A percentile compares a stretch with the other conserved stretches of the same genome.
These are phyloP conservation scores for Lathyrus aphaca DNA, from an alignment of 306 rosid genomes.

Conservation along the genomic window DNA sequence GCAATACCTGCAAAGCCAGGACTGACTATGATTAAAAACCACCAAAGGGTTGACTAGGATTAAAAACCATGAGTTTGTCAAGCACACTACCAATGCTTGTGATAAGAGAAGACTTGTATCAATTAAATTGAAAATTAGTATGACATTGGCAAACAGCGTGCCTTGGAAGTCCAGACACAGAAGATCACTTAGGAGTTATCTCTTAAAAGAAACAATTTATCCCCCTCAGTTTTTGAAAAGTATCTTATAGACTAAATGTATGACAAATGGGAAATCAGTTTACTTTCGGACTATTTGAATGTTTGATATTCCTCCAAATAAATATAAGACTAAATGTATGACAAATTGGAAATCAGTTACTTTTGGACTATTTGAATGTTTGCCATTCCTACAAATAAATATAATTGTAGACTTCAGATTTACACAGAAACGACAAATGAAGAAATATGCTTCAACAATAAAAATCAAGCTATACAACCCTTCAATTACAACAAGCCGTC, in stretches of 20 bases:
- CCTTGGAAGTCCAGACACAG: slow-evolving; percentile 22
- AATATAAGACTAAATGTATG: background rate
- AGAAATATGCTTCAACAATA: slow-evolving; percentile 22
- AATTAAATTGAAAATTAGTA: slow-evolving; percentile 7
- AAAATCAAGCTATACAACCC: background rate
- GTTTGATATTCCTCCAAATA: slow-evolving; percentile 27
- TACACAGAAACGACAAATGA: slow-evolving; percentile 14
- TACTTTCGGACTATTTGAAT: slow-evolving; percentile 6
- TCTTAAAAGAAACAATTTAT: background rate
- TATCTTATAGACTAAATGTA: background rate
- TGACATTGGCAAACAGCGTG: slow-evolving; percentile 6
- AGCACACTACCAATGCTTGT: slow-evolving; percentile 16
- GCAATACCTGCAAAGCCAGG: slow-evolving; percentile 41
- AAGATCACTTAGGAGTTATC: slow-evolving; percentile 8
- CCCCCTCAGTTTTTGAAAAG: slow-evolving; percentile 6
- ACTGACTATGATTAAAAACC: slow-evolving; percentile 33
- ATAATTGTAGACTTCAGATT: slow-evolving; percentile 10
- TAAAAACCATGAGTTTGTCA: slow-evolving; percentile 32
- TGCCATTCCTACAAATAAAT: slow-evolving; percentile 28
- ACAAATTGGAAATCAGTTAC: background rate
- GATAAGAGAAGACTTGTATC: slow-evolving; percentile 5
- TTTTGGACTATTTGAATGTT: slow-evolving; percentile 12
- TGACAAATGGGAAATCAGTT: slow-evolving; percentile 6
- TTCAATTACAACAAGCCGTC: slow-evolving; percentile 11
- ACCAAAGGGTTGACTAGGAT: slow-evolving; percentile 30